Conservation (phyloP, 2,329 filamentous ascomycete species). For the Blastomyces silverae region DNA sequence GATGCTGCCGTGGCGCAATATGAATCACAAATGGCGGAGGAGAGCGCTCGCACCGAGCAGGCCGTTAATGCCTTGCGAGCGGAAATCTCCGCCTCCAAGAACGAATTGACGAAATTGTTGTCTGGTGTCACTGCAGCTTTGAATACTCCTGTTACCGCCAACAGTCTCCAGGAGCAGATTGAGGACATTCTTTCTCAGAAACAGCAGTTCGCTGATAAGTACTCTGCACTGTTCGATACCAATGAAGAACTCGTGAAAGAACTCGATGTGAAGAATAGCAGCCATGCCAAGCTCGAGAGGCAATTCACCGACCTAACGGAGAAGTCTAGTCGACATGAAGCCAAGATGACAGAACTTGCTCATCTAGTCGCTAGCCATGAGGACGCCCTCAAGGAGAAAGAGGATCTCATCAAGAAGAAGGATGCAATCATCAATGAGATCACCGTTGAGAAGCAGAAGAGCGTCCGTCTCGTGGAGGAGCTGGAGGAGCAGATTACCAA, state of each 20-base stretch:
- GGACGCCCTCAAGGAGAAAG: conserved; percentile 41
- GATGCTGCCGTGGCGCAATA: conserved; percentile 35
- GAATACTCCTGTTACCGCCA: conserved; percentile 48
- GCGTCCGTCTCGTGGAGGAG: conserved; percentile 84
- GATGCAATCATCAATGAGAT: conserved; percentile 46
- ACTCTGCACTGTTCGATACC: conserved; percentile 36
- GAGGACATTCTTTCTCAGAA: conserved; percentile 46
- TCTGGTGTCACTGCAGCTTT: conserved; percentile 48
- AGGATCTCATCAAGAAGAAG: conserved; percentile 42
- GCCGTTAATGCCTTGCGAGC: conserved; percentile 53
- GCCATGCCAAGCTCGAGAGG: conserved; percentile 31
- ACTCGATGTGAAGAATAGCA: conserved; percentile 28
- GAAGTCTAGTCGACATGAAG: conserved; percentile 42
- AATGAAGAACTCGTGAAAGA: conserved; percentile 38
- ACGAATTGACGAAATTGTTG: conserved; percentile 59
- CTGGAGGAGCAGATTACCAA: conserved; percentile 92
- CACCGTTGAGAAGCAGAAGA: conserved; percentile 72
- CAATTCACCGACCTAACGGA: conserved; percentile 36
- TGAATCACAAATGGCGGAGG: conserved; percentile 37
- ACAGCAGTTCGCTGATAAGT: conserved; percentile 39
- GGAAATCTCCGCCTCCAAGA: conserved; percentile 59
- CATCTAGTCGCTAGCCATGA: conserved; percentile 44
- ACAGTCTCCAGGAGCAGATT: conserved; percentile 55
- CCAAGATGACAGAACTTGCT: conserved; percentile 51
- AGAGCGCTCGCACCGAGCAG: conserved; percentile 55